Base-by-base conservation (phyloP, 352 stramenopile genomes). In the Phytopythium chamaehyphon region DNA sequence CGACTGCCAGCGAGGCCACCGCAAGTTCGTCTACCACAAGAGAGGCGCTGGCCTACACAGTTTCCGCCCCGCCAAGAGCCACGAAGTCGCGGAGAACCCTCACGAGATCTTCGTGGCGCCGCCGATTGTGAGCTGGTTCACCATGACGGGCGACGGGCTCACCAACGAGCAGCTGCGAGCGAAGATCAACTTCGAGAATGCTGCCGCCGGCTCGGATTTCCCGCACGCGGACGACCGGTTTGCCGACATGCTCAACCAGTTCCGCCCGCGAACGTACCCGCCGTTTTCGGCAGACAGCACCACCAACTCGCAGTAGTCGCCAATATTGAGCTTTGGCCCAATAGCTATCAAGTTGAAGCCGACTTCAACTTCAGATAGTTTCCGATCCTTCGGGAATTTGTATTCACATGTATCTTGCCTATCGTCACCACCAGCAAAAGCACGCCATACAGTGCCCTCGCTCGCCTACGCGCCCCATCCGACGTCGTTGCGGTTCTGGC, bases 401-500 rank as follows among this genome's bases (percentile, higher is more conserved):
- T 5, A 9, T 33, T 10, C 9, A 33, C 28, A 33, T 9, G 28
- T 9, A 33, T 10, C 9, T 33, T 33, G 28, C 28, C 28, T 33
- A 33, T 9, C 28, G 28, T 33, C 28, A 33, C 28, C 28, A 33
- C 28, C 9, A 33, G 28, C 28, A 33, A 5, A 10, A 9, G 28
- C 9, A 33, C 28, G 28, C 5, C 28, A 10, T n/a, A n/a, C n/a
- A n/a, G n/a, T 9, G 28, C 28, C 9, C 9, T 10, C 28, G 28
- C 28, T 5, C 9, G 9, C 28, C 28, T 33, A 50, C 44, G 9
- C 44, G 24, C 16, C 37, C 81, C 82, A 92, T 40, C 80, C 80
- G 43, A 83, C 65, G 50, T 90, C 82, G 8, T 66, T 76, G 28
- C 83, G 78, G 40, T 89, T 90, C 56, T 88, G 64, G 16, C 84